Base-by-base conservation (phyloP, 2,329 filamentous ascomycete species). In the Fusarium lyarnte region DNA sequence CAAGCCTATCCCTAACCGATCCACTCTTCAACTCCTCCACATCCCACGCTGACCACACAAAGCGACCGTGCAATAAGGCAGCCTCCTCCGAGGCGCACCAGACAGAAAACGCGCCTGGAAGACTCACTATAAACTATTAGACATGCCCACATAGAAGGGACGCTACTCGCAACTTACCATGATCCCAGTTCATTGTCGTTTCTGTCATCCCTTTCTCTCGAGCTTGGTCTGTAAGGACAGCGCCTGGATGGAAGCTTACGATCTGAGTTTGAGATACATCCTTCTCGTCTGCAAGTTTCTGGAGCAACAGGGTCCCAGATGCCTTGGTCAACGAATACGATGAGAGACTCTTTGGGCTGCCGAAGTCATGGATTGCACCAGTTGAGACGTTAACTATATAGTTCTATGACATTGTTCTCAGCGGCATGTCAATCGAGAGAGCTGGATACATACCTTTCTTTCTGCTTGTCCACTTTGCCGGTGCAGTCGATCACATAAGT, bases 21-120 rank as follows among this genome's bases (percentile, higher is more conserved):
- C 61, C 61, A 3, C 6, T n/a, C 23, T 62, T 52, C 25, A 64
- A 23, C 46, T 64, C 61, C 7, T 63, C 61, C 7, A 64, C 61
- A 41, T 64, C 46, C 61, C 61, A 64, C 3, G 39, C 33, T 2
- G 61, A 29, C 58, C 61, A 64, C 10, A 64, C 41, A 19, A 63
- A 64, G 8, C 61, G 45, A 8, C 61, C 58, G 3, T 64, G 58
- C 12, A 64, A 8, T 11, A 64, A 63, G 1, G 45, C 10, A 6
- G 58, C 61, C 23, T 63, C 39, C 11, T 31, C 31, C 0, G 61
- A 64, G 6, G 61, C 58, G 14, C 58, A 61, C 61, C 61, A 64
- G 0, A 64, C 61, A 1, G 58, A 33, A 6, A 52, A 39, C 0
- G 58, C 46, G 0, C 45, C 39, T 5, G 58, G 61, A 0, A 64